Evolutionary conservation across 2,329 filamentous ascomycete genomes (phyloP), one percentile per base, ranked within the genome.

Genomic region (Zasmidium cellare): DNA sequence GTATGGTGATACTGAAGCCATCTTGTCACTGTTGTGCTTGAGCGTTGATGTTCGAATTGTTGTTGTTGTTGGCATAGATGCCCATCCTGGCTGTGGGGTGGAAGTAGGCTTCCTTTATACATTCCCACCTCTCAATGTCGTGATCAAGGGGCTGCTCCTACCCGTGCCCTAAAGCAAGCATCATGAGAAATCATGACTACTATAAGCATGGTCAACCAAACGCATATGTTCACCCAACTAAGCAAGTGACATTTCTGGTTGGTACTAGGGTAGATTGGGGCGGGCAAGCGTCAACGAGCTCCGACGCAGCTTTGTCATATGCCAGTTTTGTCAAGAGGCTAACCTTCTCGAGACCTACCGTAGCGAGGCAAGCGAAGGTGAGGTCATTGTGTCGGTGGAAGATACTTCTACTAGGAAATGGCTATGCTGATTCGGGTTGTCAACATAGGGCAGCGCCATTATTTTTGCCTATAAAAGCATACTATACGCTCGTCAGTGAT

Each of bases 1-100:
- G 35, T 57, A 59, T n/a, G 50, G 56, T n/a, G 24, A 31, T 51
- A 35, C 38, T 18, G 54, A 35, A 19, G 56, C 47, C 56, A 58
- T 58, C 35, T 41, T n/a, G 35, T 14, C 7, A 3, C 5, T n/a
- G 35, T 3, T 41, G 35, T 41, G 35, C 28, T 9, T 20, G 3
- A 2, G 18, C 46, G 47, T 23, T 47, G 45, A 19, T 28, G 25
- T 5, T 28, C 11, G 25, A 28, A 28, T 6, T 28, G 25, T 18
- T n/a, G 7, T 41, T 41, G 7, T 41, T 3, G 16, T 41, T 9
- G 28, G 28, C 7, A 7, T 31, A 14, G 14, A 14, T 12, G 3
- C 35, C 16, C 14, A n/a, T n/a, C n/a, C n/a, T n/a, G n/a, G n/a
- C n/a, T n/a, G n/a, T n/a, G n/a, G n/a, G n/a, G n/a, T n/a, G n/a